Evolutionary conservation across 495 filamentous ascomycete genomes (phyloP), one percentile per base, ranked within the genome.

Genomic region (Talaromyces adpressus): DNA sequence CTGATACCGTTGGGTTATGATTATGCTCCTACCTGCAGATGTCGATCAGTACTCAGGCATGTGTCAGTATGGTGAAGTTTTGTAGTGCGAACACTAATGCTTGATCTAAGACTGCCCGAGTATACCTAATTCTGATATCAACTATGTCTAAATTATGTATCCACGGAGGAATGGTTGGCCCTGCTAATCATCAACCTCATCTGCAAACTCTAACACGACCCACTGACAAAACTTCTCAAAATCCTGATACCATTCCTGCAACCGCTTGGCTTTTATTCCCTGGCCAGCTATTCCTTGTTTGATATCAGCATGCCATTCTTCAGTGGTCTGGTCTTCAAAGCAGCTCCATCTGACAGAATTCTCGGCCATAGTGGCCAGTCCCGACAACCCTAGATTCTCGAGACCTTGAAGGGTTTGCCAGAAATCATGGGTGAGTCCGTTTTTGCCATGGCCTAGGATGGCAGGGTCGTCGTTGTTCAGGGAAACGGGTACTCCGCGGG

Each of bases 141-240:
- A 11, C 32, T 12, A 9, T 36, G 32, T 36, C 9, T 12, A 4
- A 41, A 16, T 9, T 12, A 41, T 9, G 36, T 41, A 16, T 41
- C 12, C 11, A 41, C n/a, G n/a, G 36, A 41, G 14, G 12, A 22
- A 9, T 0, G 18, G 49, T 12, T 41, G 36, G 4, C 23, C 0
- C 2, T 1, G 1, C 52, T 77, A 75, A 57, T 80, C 79, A 12
- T 75, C 76, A 27, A 77, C 77, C 67, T 84, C 80, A 53, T 88
- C 84, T 16, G 87, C 89, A 81, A 85, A 96, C 71, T 94, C 89
- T 58, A 83, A 75, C 7, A 96, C 89, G 61, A 98, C 78, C 93
- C 92, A 98, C 59, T 91, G 80, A 72, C 93, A 97, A 70, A 96
- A 98, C 65, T 83, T 79, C 77, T 98, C 94, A 86, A 93, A 97